These are phyloP conservation scores for Flaveria brownii DNA, from an alignment of 129 eudicot genomes.

Conservation along the genomic window DNA sequence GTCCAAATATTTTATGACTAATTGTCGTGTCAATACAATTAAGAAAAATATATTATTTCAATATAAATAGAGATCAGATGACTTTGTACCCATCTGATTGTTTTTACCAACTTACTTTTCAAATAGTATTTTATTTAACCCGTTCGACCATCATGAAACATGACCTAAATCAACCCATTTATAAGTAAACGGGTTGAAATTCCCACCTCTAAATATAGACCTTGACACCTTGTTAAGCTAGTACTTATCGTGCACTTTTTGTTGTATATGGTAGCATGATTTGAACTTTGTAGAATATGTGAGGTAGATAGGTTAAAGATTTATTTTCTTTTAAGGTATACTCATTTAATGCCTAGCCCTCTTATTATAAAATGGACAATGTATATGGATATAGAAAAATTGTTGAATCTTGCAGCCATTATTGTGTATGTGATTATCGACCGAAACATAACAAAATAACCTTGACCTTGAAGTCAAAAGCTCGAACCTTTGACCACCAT, in stretches of 20 bases:
- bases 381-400: neutral
- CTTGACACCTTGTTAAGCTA: too few species aligned
- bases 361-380: neutral
- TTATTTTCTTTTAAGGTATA: too few species aligned
- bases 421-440: neutral
- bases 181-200: neutral
- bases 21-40: neutral
- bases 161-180: too few species aligned
- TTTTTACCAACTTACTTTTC: neutral
- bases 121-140: neutral
- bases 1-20: neutral
- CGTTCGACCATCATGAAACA: neutral
- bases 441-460: neutral
- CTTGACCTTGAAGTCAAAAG: conserved; percentile 1
- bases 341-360: neutral
- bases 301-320: too few species aligned
- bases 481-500: neutral
- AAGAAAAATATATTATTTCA: neutral
- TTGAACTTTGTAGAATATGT: too few species aligned
- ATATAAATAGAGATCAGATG: neutral
- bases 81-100: conserved; percentile 1
- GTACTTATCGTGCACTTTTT: too few species aligned
- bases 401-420: neutral
- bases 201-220: neutral
- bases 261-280: too few species aligned